Percentiles rank a stretch among this genome's conserved stretches.
Evolutionary conservation across 495 filamentous ascomycete genomes (phyloP).

Genomic region (Annulohypoxylon stygium): DNA sequence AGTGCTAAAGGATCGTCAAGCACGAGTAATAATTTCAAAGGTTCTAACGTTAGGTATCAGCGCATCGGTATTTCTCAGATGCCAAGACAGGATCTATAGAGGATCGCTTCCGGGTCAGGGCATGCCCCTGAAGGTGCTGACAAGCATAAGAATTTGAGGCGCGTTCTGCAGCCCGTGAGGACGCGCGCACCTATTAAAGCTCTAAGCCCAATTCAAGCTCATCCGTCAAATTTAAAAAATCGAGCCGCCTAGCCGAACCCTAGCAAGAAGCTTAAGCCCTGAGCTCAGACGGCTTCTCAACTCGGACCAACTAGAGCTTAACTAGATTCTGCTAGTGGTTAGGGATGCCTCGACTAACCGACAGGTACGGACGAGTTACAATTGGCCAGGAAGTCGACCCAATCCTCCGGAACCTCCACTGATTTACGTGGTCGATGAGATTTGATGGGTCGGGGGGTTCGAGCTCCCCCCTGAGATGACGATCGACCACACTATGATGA

Average conservation of each 20-base stretch:
- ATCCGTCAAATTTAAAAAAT: constrained; percentile 19
- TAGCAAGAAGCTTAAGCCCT: constrained; percentile 22
- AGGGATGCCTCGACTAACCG: constrained; percentile 13
- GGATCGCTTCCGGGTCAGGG: constrained; percentile 17
- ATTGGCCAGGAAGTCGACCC: constrained; percentile 36
- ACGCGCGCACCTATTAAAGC: not conserved
- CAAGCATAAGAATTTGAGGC: not conserved
- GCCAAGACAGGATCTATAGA: constrained; percentile 12
- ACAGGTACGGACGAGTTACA: constrained; percentile 32
- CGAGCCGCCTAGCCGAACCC: constrained; percentile 19
- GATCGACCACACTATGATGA: constrained; percentile 36
- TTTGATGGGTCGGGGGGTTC: constrained; percentile 9
- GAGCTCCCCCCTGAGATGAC: constrained; percentile 36
- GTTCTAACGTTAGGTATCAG: not conserved
- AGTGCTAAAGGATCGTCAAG: not conserved
- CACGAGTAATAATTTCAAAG: not conserved
- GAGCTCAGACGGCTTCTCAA: constrained; percentile 18
- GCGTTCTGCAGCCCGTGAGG: not conserved
- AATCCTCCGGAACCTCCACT: constrained; percentile 42
- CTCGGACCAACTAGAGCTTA: constrained; percentile 21
- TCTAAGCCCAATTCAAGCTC: constrained; percentile 15
- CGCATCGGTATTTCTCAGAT: constrained; percentile 11
- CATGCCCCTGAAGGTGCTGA: constrained; percentile 19
- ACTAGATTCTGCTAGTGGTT: constrained; percentile 10
- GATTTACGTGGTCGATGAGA: constrained; percentile 40